Conservation (phyloP, 306 rosid genomes). For the Dalbergia cochinchinensis region DNA sequence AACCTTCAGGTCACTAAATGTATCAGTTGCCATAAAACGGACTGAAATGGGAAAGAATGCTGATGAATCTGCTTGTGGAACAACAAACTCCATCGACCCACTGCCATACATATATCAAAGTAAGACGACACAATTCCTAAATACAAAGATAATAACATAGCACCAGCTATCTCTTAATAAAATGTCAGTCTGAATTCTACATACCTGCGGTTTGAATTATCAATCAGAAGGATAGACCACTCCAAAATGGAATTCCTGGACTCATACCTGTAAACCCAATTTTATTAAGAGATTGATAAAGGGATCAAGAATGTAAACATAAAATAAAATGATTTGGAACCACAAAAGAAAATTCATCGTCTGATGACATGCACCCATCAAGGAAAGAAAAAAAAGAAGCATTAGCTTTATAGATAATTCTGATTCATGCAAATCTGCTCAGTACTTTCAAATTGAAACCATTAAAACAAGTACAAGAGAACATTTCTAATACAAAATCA, state of each 20-base stretch:
- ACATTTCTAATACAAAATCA: conserved; percentile 11
- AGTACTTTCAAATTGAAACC: neutral
- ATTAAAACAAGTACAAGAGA: conserved; percentile 3
- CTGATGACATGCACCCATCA: neutral
- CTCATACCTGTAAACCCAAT: conserved; percentile 71
- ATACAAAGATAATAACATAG: neutral
- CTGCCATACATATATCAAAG: conserved; percentile 57
- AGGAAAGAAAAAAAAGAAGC: neutral
- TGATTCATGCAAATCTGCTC: conserved; percentile 19
- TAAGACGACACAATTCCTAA: conserved; percentile 35
- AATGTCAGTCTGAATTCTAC: conserved; percentile 14
- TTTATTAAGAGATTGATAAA: conserved; percentile 3
- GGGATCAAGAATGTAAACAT: neutral
- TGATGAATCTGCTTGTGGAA: conserved; percentile 88
- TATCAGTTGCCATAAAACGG: conserved; percentile 73
- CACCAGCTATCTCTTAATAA: conserved; percentile 13
- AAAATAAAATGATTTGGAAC: conserved; percentile 23
- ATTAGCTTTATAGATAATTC: neutral
- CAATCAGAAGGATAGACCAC: conserved; percentile 91
- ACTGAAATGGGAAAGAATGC: conserved; percentile 90
- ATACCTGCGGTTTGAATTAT: conserved; percentile 93
- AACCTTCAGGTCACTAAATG: conserved; percentile 93
- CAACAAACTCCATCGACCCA: conserved; percentile 95
- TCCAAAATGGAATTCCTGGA: conserved; percentile 86
- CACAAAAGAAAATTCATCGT: conserved; percentile 1